Percentiles rank a stretch among this genome's conserved stretches.
phyloP scores from a whole-genome alignment of 148 eudicot genomes.

The Heliosperma pusillum region DNA sequence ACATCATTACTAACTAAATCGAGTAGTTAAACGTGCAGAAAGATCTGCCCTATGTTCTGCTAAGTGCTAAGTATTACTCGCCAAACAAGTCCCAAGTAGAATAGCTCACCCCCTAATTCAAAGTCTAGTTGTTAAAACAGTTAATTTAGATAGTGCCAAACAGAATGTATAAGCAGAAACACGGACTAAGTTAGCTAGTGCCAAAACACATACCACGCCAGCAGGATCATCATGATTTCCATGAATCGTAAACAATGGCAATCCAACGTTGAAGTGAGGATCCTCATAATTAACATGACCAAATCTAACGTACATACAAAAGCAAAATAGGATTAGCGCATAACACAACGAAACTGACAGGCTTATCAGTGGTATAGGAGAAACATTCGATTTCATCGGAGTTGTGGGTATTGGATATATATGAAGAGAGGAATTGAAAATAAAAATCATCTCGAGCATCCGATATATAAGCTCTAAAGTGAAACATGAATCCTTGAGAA shows the following conservation, averaged over 20 bases:
- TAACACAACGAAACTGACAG: background rate
- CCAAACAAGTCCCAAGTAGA: background rate
- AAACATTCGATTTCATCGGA: background rate
- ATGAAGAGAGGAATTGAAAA: background rate
- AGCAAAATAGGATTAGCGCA: background rate
- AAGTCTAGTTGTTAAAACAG: background rate
- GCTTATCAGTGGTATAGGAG: background rate
- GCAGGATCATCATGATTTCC: constrained; percentile 99
- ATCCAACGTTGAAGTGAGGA: constrained; percentile 97
- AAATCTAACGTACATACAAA: constrained; percentile 49
- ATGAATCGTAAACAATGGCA: constrained; percentile 99
- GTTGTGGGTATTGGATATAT: background rate
- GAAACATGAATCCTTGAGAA: constrained; percentile 4
- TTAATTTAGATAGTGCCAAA: background rate
- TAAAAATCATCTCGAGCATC: background rate
- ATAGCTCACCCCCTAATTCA: background rate
- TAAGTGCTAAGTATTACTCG: background rate
- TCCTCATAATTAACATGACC: constrained; percentile 99
- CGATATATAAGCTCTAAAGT: background rate
- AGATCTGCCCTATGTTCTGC: background rate
- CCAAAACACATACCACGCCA: constrained; percentile 78
- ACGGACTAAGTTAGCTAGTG: background rate
- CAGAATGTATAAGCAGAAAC: background rate
- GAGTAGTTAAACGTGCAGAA: background rate
- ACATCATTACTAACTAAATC: background rate